Conservation (phyloP, 257 asterid species). For the Mitragyna speciosa region DNA sequence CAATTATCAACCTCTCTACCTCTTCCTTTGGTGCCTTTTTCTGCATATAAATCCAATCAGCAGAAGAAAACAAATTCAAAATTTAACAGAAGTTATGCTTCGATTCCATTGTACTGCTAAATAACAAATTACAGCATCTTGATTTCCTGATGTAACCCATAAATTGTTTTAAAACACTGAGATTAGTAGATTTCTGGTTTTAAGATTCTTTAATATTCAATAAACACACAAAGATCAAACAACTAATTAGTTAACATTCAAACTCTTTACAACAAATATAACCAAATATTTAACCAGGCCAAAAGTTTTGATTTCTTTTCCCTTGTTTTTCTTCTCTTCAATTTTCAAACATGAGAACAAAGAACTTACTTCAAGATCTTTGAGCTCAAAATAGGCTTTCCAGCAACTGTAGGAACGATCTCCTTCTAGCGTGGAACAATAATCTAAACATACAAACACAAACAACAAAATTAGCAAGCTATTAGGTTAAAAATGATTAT, state of each 20-base stretch:
- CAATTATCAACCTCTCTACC: conserved; percentile 70
- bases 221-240: neutral
- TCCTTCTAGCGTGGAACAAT: conserved; percentile 83
- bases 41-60: conserved; percentile 33
- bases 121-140: neutral
- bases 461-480: neutral
- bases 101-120: neutral
- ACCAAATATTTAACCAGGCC: neutral
- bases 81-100: neutral
- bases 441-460: conserved; percentile 44
- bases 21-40: conserved; percentile 75
- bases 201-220: neutral
- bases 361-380: conserved; percentile 82
- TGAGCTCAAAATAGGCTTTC: conserved; percentile 91
- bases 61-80: neutral
- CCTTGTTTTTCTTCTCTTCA: neutral
- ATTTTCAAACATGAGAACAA: neutral
- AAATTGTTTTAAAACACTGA: neutral
- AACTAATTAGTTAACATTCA: neutral
- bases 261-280: neutral
- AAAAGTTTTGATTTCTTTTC: neutral
- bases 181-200: neutral
- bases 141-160: neutral
- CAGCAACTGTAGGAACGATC: conserved; percentile 86
- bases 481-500: too few species aligned